Conservation (phyloP, 305 asterid genomes). For the Plantago rigida region DNA sequence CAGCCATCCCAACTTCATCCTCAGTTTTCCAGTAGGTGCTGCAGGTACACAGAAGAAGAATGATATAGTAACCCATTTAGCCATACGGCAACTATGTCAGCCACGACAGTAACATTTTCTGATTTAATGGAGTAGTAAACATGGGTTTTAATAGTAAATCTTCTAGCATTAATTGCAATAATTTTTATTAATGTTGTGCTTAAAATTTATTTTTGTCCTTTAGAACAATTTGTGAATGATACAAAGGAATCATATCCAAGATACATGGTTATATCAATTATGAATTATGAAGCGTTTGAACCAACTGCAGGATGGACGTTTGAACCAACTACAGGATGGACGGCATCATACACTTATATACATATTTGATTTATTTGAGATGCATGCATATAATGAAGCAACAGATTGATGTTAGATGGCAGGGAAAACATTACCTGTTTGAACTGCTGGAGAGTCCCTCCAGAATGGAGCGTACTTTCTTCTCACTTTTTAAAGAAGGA, state of each 20-base stretch:
- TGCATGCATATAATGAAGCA: too few species aligned
- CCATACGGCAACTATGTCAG: not conserved
- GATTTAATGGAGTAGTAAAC: not conserved
- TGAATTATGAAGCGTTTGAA: too few species aligned
- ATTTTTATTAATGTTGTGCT: constrained; percentile 19
- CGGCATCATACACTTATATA: too few species aligned
- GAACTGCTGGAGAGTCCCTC: constrained; percentile 61
- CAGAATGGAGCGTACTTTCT: constrained; percentile 70
- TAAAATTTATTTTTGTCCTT: constrained; percentile 6
- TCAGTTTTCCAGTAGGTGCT: constrained; percentile 83
- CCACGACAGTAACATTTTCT: not conserved
- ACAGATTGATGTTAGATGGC: too few species aligned
- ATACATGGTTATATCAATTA: too few species aligned
- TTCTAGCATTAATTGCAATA: constrained; percentile 19
- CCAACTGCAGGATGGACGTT: too few species aligned
- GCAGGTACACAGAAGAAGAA: constrained; percentile 29
- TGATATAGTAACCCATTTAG: constrained; percentile 14
- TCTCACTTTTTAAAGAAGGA: constrained; percentile 70
- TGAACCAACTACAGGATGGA: too few species aligned
- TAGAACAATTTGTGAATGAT: not conserved
- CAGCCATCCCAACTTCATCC: constrained; percentile 64
- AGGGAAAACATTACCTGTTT: constrained; percentile 43
- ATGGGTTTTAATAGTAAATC: constrained; percentile 11
- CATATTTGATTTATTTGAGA: too few species aligned
- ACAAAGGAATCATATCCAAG: too few species aligned